Base-by-base conservation (phyloP, 2,329 filamentous ascomycete species). In the Ophiognomonia clavigignenti-juglandacearum region DNA sequence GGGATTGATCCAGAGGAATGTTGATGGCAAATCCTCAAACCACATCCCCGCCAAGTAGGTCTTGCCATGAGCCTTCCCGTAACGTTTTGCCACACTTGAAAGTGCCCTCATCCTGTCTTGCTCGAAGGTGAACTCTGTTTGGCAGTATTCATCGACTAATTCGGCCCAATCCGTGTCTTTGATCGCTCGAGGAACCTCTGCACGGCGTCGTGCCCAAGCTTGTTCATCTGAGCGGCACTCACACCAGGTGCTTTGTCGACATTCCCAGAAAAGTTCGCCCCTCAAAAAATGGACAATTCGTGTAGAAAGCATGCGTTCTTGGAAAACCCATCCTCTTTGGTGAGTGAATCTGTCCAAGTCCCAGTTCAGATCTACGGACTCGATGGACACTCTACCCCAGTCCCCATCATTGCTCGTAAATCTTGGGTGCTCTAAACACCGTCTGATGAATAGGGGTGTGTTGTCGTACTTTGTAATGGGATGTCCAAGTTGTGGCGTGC, bases 191-290 rank as follows among this genome's bases (percentile, higher is more conserved):
- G 35, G 23, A 5, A 6, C 3, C 9, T 13, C 5, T 14, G 13
- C 14, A 10, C 43, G 43, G 11, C 6, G 23, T 14, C 2, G 4
- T 18, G 2, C 2, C 34, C 24, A 45, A 3, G 19, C n/a, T 11
- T 2, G 2, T 8, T 13, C 18, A 9, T 7, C 2, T n/a, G 34
- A 32, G 2, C 2, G n/a, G 26, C 43, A 45, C 10, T 45, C 43
- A 16, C 43, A 39, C 43, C 43, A 45, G 2, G 26, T 39, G 2
- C 20, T 39, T 16, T 45, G 22, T 13, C 35, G 43, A 22, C 43
- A 45, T 34, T 45, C 43, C 43, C 43, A 39, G 23, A 34, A 45
- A 20, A 45, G n/a, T 13, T 45, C 43, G 9, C 16, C 14, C 8
- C 6, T 11, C 8, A 20, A 16, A n/a, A 45, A 45, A 16, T 45